A percentile compares a stretch with the other conserved stretches of the same genome.
phyloP scores from a whole-genome alignment of 768 basidiomycete species.

The Phlegmacium glaucopus region DNA sequence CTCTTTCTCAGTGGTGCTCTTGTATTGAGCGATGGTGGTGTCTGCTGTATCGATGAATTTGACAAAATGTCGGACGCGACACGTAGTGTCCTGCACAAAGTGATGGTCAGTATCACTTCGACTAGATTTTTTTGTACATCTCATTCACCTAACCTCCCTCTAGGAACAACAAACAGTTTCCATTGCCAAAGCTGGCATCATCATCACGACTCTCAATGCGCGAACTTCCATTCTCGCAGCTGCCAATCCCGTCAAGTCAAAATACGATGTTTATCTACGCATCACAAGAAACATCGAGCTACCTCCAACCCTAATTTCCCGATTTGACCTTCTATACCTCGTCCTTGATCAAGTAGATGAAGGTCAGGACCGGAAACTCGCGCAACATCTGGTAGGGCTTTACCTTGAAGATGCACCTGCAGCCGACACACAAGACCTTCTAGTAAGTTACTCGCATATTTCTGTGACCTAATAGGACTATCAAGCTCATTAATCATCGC shows the following conservation, averaged over 20 bases:
- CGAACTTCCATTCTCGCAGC: slow-evolving; percentile 98
- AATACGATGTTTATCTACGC: slow-evolving; percentile 88
- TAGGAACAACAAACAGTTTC: slow-evolving; percentile 99
- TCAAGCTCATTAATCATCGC: background rate
- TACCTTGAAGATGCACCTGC: slow-evolving; percentile 90
- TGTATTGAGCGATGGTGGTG: slow-evolving; percentile 92
- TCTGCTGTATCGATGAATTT: slow-evolving; percentile 98
- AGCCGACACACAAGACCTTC: slow-evolving; percentile 60
- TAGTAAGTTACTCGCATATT: slow-evolving; percentile 53
- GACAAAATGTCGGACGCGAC: slow-evolving; percentile 99
- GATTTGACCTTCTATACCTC: slow-evolving; percentile 95
- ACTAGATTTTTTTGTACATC: background rate
- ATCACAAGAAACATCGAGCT: slow-evolving; percentile 96
- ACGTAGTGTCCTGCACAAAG: slow-evolving; percentile 97
- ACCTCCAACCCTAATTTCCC: slow-evolving; percentile 95
- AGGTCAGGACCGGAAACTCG: slow-evolving; percentile 75
- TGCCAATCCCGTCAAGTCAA: slow-evolving; percentile 94
- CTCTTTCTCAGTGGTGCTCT: slow-evolving; percentile 71
- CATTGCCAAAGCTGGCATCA: slow-evolving; percentile 98
- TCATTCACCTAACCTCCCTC: background rate
- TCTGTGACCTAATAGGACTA: background rate
- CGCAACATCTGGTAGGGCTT: slow-evolving; percentile 88
- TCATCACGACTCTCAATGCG: slow-evolving; percentile 96
- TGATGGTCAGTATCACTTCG: slow-evolving; percentile 61
- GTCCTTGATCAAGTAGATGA: slow-evolving; percentile 96